phyloP scores from a whole-genome alignment of 768 basidiomycete species.

The Termitomyces sp. region DNA sequence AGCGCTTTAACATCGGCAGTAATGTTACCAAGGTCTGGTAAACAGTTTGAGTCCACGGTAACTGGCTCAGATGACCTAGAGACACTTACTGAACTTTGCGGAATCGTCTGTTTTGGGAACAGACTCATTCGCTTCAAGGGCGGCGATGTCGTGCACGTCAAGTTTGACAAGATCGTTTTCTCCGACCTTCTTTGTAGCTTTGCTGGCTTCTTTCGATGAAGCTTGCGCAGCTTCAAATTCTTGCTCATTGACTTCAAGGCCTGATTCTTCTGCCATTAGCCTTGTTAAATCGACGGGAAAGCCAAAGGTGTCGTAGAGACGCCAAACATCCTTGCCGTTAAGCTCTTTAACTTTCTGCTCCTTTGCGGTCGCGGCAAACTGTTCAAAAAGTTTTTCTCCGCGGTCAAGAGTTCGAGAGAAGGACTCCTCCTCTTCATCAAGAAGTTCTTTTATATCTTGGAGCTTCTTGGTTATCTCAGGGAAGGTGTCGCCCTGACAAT shows the following conservation, averaged over 20 bases:
- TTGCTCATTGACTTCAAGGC: constrained; percentile 74
- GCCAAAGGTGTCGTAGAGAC: constrained; percentile 95
- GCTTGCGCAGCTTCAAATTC: constrained; percentile 90
- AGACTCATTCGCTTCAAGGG: constrained; percentile 67
- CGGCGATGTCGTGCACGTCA: constrained; percentile 91
- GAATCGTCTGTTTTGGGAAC: constrained; percentile 94
- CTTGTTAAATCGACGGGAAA: constrained; percentile 96
- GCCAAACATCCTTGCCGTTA: constrained; percentile 92
- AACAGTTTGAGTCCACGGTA: not conserved
- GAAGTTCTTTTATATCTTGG: constrained; percentile 86
- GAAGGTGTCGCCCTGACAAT: constrained; percentile 71
- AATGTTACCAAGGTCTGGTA: constrained; percentile 70
- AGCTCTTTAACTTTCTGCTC: constrained; percentile 61
- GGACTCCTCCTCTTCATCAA: constrained; percentile 96
- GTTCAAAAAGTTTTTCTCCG: constrained; percentile 93
- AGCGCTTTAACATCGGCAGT: constrained; percentile 75
- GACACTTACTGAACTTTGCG: constrained; percentile 76
- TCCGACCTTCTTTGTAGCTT: constrained; percentile 72
- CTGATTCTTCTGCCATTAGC: constrained; percentile 94
- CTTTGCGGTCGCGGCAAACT: constrained; percentile 69
- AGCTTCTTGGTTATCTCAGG: constrained; percentile 86
- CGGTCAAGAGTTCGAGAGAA: constrained; percentile 97
- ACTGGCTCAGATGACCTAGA: not conserved
- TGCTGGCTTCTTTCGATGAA: constrained; percentile 87
- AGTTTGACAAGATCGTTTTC: constrained; percentile 73